Percentiles rank a stretch among this genome's conserved stretches.
Evolutionary conservation across 2,329 filamentous ascomycete genomes (phyloP).

Genomic region (Exophiala spinifera): DNA sequence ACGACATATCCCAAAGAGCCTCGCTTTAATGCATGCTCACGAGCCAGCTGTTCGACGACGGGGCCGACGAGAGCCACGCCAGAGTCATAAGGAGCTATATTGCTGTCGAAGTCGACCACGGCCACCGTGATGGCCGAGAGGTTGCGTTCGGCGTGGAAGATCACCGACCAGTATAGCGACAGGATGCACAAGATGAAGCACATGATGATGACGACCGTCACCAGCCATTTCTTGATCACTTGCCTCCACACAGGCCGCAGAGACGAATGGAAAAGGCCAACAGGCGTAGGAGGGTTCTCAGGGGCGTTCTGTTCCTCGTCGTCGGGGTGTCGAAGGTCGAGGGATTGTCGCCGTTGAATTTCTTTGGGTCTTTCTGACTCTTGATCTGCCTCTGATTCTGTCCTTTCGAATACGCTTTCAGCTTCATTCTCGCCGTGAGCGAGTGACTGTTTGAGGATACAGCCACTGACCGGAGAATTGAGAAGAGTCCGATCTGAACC

Average conservation of each 20-base stretch:
- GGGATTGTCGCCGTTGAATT: not conserved
- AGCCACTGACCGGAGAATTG: no score
- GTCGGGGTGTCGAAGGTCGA: not conserved
- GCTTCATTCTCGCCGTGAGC: no score
- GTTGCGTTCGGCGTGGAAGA: slow-evolving; percentile 52
- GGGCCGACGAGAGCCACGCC: slow-evolving; percentile 57
- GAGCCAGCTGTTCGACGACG: slow-evolving; percentile 38
- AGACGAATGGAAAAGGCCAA: slow-evolving; percentile 33
- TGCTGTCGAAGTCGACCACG: slow-evolving; percentile 63
- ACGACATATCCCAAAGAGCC: slow-evolving; percentile 48
- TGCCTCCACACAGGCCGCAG: slow-evolving; percentile 23
- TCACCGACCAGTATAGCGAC: slow-evolving; percentile 60
- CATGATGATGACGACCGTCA: slow-evolving; percentile 51
- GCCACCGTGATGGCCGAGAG: slow-evolving; percentile 51
- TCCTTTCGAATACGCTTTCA: not conserved
- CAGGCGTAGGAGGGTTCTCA: slow-evolving; percentile 20
- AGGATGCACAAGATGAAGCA: slow-evolving; percentile 56
- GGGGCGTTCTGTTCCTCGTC: slow-evolving; percentile 10
- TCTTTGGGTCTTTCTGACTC: not conserved
- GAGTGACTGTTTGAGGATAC: no score
- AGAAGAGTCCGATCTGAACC: not conserved
- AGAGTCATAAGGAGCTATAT: slow-evolving; percentile 49
- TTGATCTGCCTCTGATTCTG: not conserved
- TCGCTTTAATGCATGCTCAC: slow-evolving; percentile 42
- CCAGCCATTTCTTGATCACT: slow-evolving; percentile 7